Base-by-base conservation (phyloP, 371 early-diverging fungal genomes). In the Mucor circinelloides region DNA sequence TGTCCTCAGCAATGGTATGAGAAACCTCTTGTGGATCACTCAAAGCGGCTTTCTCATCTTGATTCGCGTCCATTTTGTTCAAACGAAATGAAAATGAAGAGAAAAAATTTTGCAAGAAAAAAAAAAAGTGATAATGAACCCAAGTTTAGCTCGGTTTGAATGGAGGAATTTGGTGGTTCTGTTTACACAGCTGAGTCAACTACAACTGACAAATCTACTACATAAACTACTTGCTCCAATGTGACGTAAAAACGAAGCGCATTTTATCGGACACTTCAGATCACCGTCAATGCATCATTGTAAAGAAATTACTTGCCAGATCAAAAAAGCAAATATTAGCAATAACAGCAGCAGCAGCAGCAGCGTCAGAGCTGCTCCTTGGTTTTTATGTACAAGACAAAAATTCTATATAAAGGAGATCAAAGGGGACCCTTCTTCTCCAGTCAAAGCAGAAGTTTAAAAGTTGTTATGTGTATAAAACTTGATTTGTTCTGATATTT, bases 121-220 rank as follows among this genome's bases (percentile, higher is more conserved):
- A 46, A 46, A 50, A 50, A 40, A 50, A 23, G 9, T 50, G n/a
- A 50, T 50, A 50, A 50, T 50, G 50, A 12, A 23, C 50, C 50
- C 50, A 50, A 50, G 50, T 50, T 50, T 50, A 50, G 50, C 50
- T 50, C 23, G 50, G 50, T 50, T 50, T 50, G 21, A 50, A 50
- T 50, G 50, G 23, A 50, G 12, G 8, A 50, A 3, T 50, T 9
- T 25, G 23, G 21, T 25, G 44, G 42, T 42, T 44, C 6, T 36
- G 13, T 36, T 36, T 36, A 6, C 34, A 34, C 34, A 34, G 34
- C 34, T 34, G 34, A 9, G 34, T 9, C 34, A 34, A 34, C 34
- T 34, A 34, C 34, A 34, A 30, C 6, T 30, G n/a, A 30, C 30
- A 2, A 30, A 30, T 30, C 30, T 30, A 34, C 36, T 36, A 36